A percentile compares a stretch with the other conserved stretches of the same genome.
Conservation (phyloP, 2,329 filamentous ascomycete genomes). For the Apiospora arundinis region DNA sequence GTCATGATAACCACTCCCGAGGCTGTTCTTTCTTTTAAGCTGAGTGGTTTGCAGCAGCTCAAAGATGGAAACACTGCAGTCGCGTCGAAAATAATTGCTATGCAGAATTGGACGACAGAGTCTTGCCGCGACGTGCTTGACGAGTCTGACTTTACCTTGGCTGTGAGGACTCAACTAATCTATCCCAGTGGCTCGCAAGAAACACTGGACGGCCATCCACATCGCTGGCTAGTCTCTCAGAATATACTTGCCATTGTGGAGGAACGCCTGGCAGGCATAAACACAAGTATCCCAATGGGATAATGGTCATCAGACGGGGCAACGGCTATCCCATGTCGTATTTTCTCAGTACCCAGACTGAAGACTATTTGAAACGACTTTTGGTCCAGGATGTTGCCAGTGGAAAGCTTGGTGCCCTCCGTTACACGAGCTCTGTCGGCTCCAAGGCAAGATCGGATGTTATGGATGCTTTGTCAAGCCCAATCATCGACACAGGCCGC, state of each 20-base stretch:
- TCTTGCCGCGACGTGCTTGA: constrained; percentile 67
- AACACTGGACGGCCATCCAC: constrained; percentile 58
- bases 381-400: not conserved
- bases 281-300: constrained; percentile 32
- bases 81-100: not conserved
- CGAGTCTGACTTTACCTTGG: constrained; percentile 65
- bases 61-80: not conserved
- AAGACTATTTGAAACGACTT: constrained; percentile 40
- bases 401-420: not conserved
- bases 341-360: constrained; percentile 56
- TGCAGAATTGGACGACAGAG: not conserved
- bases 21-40: not conserved
- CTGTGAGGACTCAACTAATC: constrained; percentile 61
- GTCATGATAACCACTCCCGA: not conserved
- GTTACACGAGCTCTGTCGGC: constrained; percentile 34
- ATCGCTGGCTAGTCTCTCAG: constrained; percentile 56
- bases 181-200: constrained; percentile 59
- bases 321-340: constrained; percentile 37
- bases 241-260: constrained; percentile 49
- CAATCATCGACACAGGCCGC: constrained; percentile 29
- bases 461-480: constrained; percentile 32
- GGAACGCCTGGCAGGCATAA: constrained; percentile 34
- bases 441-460: constrained; percentile 17
- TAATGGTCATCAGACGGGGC: constrained; percentile 52
- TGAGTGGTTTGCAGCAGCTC: not conserved